Evolutionary conservation across 495 filamentous ascomycete genomes (phyloP), one percentile per base, ranked within the genome.

Genomic region (Neurospora sp.): DNA sequence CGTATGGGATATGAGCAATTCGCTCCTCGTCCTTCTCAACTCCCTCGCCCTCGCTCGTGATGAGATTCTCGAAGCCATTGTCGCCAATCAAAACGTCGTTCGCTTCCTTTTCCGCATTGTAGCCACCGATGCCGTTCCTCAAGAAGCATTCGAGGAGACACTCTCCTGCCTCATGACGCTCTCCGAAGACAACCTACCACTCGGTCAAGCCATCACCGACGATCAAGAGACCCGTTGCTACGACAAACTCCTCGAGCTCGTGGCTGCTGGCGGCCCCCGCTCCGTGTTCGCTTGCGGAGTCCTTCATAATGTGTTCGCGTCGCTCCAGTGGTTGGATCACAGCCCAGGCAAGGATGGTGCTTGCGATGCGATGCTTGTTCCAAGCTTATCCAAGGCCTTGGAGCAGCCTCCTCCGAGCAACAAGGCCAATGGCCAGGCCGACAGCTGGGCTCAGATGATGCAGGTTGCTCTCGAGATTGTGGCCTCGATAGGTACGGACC

Each of bases 401-500:
- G 80, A 82, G 48, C 77, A 75, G 27, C 75, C 77, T 14, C 73
- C 73, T 11, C 74, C 80, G 0, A 74, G 72, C 7, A 68, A 35
- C 3, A 74, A 73, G 72, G 65, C 75, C 37, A 82, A 83, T 31
- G 81, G 80, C 31, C 39, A 77, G 39, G 75, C 70, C 18, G 71
- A 75, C 3, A 77, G 53, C 74, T 71, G 80, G 8, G 73, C 75
- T 22, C 77, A 85, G 46, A 78, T 85, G 27, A 71, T 86, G 41
- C 81, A 86, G 74, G 71, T 86, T 18, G 86, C 85, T 18, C 76
- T 91, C 2, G 88, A 89, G 74, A 83, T 88, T 10, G 73, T 89
- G 1, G 87, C 87, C 10, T 88, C 89, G 8, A 89, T 91, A 72
- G 87, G 87, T 35, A 88, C 88, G 2, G 81, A 81, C 37, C 78